These are phyloP conservation scores for Ramaria sp. DNA, from an alignment of 768 basidiomycete genomes.

Conservation along the genomic window DNA sequence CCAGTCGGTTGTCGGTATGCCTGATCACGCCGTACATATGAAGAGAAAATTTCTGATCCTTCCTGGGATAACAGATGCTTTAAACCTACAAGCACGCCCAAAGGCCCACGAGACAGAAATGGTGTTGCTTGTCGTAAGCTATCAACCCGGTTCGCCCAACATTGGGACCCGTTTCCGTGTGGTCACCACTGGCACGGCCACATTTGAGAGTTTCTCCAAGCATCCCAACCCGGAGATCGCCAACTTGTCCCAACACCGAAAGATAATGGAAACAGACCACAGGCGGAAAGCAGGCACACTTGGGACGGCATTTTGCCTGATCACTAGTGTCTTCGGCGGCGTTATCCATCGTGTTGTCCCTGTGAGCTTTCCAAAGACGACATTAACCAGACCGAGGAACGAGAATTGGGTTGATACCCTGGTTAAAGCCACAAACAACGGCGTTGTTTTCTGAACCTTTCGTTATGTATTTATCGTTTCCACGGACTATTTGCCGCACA, in stretches of 20 bases:
- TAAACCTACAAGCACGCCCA: neutral
- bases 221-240: neutral
- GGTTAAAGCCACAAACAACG: too few species aligned
- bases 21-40: neutral
- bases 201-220: neutral
- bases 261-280: neutral
- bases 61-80: neutral
- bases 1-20: neutral
- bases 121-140: neutral
- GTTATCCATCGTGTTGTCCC: neutral
- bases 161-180: neutral
- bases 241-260: neutral
- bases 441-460: too few species aligned
- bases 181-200: neutral
- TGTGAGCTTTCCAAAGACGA: neutral
- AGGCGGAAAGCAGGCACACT: neutral
- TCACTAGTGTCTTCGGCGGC: neutral
- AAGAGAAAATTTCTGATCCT: neutral
- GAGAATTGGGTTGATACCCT: too few species aligned
- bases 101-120: neutral
- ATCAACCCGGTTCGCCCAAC: neutral
- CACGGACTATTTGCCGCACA: too few species aligned
- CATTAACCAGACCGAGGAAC: neutral
- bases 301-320: neutral
- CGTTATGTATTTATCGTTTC: too few species aligned